Evolutionary conservation across 305 asterid species (phyloP).

Genomic region (Striga hermonthica): DNA sequence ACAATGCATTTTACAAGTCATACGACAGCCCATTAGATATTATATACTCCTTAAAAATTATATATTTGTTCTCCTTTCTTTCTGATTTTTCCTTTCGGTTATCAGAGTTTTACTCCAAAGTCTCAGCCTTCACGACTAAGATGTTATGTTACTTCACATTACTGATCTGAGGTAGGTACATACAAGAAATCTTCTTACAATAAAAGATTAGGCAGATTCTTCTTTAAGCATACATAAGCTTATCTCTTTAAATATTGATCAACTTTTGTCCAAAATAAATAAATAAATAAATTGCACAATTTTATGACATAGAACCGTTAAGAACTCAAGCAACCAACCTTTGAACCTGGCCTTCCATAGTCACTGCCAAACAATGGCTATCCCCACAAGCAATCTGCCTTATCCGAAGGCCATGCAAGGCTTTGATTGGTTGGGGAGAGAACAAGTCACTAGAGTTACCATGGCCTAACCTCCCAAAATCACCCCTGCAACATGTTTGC

Average conservation of each 20-base stretch:
- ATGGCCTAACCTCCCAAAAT: slow-evolving; percentile 97
- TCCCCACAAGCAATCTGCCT: slow-evolving; percentile 98
- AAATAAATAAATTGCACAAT: not conserved
- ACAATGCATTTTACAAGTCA: too few relatives aligned
- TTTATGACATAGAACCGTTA: not conserved
- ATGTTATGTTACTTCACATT: not conserved
- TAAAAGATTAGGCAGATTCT: not conserved
- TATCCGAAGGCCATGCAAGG: slow-evolving; percentile 67
- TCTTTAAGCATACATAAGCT: not conserved
- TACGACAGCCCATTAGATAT: too few relatives aligned
- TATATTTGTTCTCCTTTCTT: too few relatives aligned
- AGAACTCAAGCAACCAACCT: slow-evolving; percentile 54
- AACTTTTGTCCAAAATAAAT: not conserved
- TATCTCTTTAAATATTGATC: not conserved
- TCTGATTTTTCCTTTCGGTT: too few relatives aligned
- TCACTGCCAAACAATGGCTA: slow-evolving; percentile 98
- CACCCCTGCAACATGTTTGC: slow-evolving; percentile 62
- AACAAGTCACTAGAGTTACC: slow-evolving; percentile 95
- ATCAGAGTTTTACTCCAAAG: too few relatives aligned
- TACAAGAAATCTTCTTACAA: not conserved
- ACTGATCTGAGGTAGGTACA: not conserved
- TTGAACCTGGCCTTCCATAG: slow-evolving; percentile 93
- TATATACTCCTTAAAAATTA: too few relatives aligned
- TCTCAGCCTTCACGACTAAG: not conserved
- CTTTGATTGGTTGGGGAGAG: slow-evolving; percentile 88